phyloP scores from a whole-genome alignment of 495 filamentous ascomycete species.

The Aspergillus saccharolyticus region DNA sequence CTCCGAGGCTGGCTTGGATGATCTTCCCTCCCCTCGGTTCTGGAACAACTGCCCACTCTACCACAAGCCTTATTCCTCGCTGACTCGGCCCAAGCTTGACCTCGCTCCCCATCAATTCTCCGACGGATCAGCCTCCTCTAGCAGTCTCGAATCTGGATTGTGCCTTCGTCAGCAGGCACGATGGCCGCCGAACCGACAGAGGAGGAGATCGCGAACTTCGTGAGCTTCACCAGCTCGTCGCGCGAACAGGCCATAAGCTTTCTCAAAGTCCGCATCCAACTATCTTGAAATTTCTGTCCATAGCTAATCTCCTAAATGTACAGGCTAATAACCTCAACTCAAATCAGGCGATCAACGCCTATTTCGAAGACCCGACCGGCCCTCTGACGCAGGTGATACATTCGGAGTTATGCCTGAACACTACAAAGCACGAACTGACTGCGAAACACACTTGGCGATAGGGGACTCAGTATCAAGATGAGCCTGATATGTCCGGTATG shows the following conservation, averaged over 20 bases:
- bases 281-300: background rate
- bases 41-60: background rate
- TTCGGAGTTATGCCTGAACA: background rate
- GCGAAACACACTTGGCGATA: constrained; percentile 7
- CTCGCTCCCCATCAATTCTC: background rate
- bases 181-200: constrained; percentile 44
- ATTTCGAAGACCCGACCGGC: constrained; percentile 46
- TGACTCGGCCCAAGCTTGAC: background rate
- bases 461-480: constrained; percentile 22
- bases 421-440: constrained; percentile 11
- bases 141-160: background rate
- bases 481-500: constrained; percentile 22
- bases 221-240: constrained; percentile 41
- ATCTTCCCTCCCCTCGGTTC: background rate
- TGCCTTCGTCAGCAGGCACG: background rate
- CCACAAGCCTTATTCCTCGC: background rate
- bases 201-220: constrained; percentile 43
- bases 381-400: constrained; percentile 29
- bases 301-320: constrained; percentile 9
- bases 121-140: background rate
- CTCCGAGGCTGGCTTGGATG: background rate
- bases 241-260: constrained; percentile 45
- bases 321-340: constrained; percentile 47
- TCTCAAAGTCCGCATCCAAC: constrained; percentile 32
- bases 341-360: constrained; percentile 49